Evolutionary conservation across 768 basidiomycete species (phyloP).

Genomic region (Leccinum uliginosum): DNA sequence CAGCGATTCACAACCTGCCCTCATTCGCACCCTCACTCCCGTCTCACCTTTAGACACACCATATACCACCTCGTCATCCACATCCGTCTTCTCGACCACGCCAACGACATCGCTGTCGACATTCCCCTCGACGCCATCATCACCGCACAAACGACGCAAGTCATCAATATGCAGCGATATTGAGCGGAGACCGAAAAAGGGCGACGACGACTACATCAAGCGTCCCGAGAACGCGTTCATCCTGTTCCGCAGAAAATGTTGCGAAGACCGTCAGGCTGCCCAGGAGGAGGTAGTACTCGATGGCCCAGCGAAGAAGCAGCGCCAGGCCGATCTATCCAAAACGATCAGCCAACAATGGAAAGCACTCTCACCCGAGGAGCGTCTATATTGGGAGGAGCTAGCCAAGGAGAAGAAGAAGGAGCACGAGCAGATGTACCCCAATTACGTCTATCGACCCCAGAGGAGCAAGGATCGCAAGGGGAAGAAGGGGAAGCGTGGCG

Average conservation of each 20-base stretch:
- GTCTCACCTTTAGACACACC: conserved; percentile 27
- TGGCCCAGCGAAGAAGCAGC: conserved; percentile 61
- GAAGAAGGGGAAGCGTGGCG: conserved; percentile 36
- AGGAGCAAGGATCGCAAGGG: conserved; percentile 46
- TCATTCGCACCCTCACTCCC: conserved; percentile 42
- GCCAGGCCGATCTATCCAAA: conserved; percentile 77
- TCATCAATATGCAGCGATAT: conserved; percentile 42
- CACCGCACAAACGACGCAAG: conserved; percentile 49
- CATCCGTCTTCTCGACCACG: conserved; percentile 39
- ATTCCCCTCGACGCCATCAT: conserved; percentile 29
- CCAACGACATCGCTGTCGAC: conserved; percentile 34
- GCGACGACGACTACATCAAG: conserved; percentile 81
- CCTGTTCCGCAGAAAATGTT: conserved; percentile 75
- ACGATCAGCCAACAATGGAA: conserved; percentile 83
- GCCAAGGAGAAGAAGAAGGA: conserved; percentile 80
- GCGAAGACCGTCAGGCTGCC: conserved; percentile 62
- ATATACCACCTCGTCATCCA: conserved; percentile 32
- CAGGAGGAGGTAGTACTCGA: conserved; percentile 41
- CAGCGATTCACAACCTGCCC: conserved; percentile 39
- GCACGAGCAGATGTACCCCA: conserved; percentile 69
- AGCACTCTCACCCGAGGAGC: conserved; percentile 57
- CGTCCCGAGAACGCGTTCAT: conserved; percentile 84
- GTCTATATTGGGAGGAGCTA: conserved; percentile 68
- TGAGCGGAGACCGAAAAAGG: conserved; percentile 54
- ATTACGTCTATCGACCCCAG: conserved; percentile 81